Evolutionary conservation across 495 filamentous ascomycete species (phyloP).

Genomic region (Bacidia gigantensis): DNA sequence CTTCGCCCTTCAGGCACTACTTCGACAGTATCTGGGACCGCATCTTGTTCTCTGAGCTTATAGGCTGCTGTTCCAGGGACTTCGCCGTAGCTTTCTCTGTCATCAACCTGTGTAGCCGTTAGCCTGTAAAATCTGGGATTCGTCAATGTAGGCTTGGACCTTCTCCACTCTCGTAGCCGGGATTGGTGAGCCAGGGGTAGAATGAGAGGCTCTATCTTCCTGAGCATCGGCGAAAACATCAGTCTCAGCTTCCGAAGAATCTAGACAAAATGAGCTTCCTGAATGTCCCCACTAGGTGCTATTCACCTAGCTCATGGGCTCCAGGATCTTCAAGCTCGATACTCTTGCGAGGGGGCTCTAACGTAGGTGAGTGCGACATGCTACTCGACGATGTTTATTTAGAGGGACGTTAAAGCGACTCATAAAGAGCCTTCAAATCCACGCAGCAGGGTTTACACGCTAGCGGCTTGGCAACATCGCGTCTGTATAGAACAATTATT

Average conservation of each 20-base stretch:
- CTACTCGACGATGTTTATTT: not conserved
- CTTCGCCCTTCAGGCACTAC: constrained; percentile 40
- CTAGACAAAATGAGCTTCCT: constrained; percentile 18
- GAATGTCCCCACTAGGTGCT: too few species aligned
- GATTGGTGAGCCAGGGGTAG: constrained; percentile 37
- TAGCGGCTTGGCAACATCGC: too few species aligned
- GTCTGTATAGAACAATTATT: too few species aligned
- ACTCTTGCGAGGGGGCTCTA: constrained; percentile 54
- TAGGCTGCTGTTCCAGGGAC: constrained; percentile 49
- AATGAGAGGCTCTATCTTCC: constrained; percentile 40
- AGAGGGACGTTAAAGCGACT: too few species aligned
- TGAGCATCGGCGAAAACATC: constrained; percentile 89
- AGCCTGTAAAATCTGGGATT: constrained; percentile 6
- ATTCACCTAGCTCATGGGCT: constrained; percentile 67
- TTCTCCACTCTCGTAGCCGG: constrained; percentile 50
- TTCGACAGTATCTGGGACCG: constrained; percentile 52
- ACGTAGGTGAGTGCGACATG: constrained; percentile 11
- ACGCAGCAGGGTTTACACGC: too few species aligned
- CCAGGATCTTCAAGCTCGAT: constrained; percentile 60
- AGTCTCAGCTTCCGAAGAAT: constrained; percentile 56
- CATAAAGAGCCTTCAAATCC: too few species aligned
- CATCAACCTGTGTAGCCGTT: constrained; percentile 28
- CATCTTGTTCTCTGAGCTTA: constrained; percentile 42
- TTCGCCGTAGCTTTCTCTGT: constrained; percentile 43
- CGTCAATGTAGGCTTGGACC: constrained; percentile 8